These are phyloP conservation scores for Apophysomyces trapeziformis DNA, from an alignment of 371 early-diverging fungal species.

Conservation along the genomic window DNA sequence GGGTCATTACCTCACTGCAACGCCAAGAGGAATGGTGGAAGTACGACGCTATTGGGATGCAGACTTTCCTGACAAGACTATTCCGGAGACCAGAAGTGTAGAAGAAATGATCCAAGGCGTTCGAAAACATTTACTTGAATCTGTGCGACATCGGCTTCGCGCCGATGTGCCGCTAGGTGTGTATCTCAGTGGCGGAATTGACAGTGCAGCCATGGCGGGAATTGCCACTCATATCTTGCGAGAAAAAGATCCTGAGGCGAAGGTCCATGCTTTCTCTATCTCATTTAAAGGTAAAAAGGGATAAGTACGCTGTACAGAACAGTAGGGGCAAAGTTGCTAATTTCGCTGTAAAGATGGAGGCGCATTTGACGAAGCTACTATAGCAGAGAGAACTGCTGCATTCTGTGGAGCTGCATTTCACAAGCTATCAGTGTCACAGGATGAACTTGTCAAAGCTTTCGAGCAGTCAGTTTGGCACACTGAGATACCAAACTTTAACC, in stretches of 20 bases:
- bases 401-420: conserved; percentile 23
- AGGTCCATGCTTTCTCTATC: conserved; percentile 23
- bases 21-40: conserved; percentile 18
- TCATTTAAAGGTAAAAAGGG: conserved; percentile 15
- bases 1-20: conserved; percentile 22
- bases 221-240: conserved; percentile 22
- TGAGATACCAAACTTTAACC: conserved; percentile 22
- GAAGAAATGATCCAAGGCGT: conserved; percentile 34
- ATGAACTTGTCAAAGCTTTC: conserved; percentile 18
- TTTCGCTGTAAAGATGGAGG: conserved; percentile 4
- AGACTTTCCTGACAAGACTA: conserved; percentile 28
- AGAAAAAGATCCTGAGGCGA: conserved; percentile 25
- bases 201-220: conserved; percentile 26
- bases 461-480: conserved; percentile 29
- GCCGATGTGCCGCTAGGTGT: conserved; percentile 31
- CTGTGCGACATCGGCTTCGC: conserved; percentile 23
- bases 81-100: conserved; percentile 23
- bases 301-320: not conserved
- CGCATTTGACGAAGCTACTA: conserved; percentile 23
- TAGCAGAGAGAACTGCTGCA: conserved; percentile 28
- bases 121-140: conserved; percentile 25
- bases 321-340: not conserved
- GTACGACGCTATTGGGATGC: conserved; percentile 29
- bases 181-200: conserved; percentile 31
- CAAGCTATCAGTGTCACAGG: conserved; percentile 20